phyloP scores from a whole-genome alignment of 2,329 filamentous ascomycete species.

The Cucurbitaria berberidis region DNA sequence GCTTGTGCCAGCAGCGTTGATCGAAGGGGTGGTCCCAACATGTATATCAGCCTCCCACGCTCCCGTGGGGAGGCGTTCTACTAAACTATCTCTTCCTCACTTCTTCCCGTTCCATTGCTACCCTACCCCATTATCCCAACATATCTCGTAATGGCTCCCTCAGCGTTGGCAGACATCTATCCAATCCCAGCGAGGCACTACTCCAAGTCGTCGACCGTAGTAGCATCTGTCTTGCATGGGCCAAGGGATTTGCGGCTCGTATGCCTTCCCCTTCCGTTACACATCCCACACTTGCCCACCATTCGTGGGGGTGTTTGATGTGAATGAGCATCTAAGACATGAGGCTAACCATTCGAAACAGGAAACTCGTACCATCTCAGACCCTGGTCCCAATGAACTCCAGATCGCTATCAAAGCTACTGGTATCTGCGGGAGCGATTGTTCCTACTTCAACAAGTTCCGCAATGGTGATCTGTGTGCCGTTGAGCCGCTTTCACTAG shows the following conservation, averaged over 20 bases:
- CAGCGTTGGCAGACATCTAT: constrained; percentile 48
- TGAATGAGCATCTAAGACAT: constrained; percentile 14
- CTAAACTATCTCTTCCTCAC: constrained; percentile 34
- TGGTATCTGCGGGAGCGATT: constrained; percentile 73
- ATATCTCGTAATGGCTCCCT: constrained; percentile 50
- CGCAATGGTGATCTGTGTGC: constrained; percentile 73
- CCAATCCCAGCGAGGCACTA: constrained; percentile 49
- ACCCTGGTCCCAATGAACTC: constrained; percentile 64
- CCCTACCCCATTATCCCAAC: constrained; percentile 22
- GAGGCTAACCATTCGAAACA: constrained; percentile 44
- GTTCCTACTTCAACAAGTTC: constrained; percentile 75
- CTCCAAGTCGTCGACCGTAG: constrained; percentile 45
- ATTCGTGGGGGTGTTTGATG: constrained; percentile 41
- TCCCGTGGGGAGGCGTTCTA: constrained; percentile 44
- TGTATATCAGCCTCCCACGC: constrained; percentile 49
- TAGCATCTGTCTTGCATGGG: constrained; percentile 52
- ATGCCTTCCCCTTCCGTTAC: constrained; percentile 42
- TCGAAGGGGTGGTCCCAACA: constrained; percentile 32
- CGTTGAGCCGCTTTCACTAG: constrained; percentile 67
- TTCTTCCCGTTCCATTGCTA: constrained; percentile 29
- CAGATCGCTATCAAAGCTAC: constrained; percentile 70
- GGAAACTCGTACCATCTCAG: constrained; percentile 62
- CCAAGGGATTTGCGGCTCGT: constrained; percentile 52
- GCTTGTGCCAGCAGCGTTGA: constrained; percentile 37
- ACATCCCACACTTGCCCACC: constrained; percentile 41